These are phyloP conservation scores for Tanacetum coccineum DNA, from an alignment of 129 eudicot species.

Conservation along the genomic window DNA sequence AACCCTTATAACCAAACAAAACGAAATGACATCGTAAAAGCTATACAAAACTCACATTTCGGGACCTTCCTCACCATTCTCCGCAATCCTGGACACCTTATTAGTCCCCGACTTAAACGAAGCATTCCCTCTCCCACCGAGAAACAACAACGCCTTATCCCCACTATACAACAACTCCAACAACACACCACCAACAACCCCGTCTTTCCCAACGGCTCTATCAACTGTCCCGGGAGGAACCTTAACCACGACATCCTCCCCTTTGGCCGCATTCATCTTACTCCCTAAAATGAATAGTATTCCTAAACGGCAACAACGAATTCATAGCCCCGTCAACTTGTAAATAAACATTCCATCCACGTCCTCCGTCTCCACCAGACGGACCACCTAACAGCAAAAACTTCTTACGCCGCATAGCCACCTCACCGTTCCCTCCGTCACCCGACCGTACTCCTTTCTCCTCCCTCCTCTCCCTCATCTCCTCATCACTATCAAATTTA, in stretches of 20 bases:
- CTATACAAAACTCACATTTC: slow-evolving; percentile 64
- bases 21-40: neutral
- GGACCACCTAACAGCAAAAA: slow-evolving; percentile 93
- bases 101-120: slow-evolving; percentile 77
- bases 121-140: slow-evolving; percentile 96
- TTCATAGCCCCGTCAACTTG: slow-evolving; percentile 49
- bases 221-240: slow-evolving; percentile 35
- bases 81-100: slow-evolving; percentile 90
- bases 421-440: slow-evolving; percentile 94
- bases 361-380: slow-evolving; percentile 95
- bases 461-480: slow-evolving; percentile 32
- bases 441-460: slow-evolving; percentile 91
- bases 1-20: slow-evolving; percentile 9
- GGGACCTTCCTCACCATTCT: slow-evolving; percentile 85
- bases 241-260: no score
- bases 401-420: slow-evolving; percentile 91
- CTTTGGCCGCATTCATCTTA: no score
- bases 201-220: slow-evolving; percentile 60
- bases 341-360: slow-evolving; percentile 85
- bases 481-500: slow-evolving; percentile 35
- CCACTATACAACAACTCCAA: slow-evolving; percentile 82
- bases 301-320: no score
- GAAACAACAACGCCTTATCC: slow-evolving; percentile 71
- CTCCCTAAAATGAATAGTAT: no score
- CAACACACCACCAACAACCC: slow-evolving; percentile 56